Percentiles rank a stretch among this genome's conserved stretches.
Evolutionary conservation across 257 asterid genomes (phyloP).

Genomic region (Solanum okadae): DNA sequence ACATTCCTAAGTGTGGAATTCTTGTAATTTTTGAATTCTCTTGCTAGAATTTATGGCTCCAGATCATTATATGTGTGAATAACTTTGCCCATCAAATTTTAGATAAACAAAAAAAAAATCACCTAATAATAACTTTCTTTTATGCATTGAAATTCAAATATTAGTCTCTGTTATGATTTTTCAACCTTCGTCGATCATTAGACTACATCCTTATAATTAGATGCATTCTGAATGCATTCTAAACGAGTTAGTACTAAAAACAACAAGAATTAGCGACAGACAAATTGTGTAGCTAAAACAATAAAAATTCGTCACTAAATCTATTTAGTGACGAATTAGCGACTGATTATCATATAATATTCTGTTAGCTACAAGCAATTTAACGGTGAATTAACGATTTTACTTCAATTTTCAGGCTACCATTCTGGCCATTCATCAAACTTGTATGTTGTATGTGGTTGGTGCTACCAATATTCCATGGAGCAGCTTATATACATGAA

Average conservation of each 20-base stretch:
- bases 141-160: not conserved
- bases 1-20: not conserved
- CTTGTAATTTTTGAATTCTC: not conserved
- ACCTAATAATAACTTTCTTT: not conserved
- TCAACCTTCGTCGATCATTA: not conserved
- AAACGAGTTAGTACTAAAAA: not conserved
- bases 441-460: conserved; percentile 49
- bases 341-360: not conserved
- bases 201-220: not conserved
- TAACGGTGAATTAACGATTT: not conserved
- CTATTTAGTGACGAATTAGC: not conserved
- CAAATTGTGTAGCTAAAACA: not conserved
- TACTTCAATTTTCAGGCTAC: conserved; percentile 41
- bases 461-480: conserved; percentile 35
- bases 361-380: not conserved
- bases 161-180: not conserved
- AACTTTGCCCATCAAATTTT: not conserved
- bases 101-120: not conserved
- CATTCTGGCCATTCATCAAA: conserved; percentile 83
- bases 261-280: rapidly evolving
- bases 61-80: not conserved
- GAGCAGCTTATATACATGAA: conserved; percentile 55
- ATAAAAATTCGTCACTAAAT: not conserved
- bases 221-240: not conserved
- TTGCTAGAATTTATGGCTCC: not conserved